Conservation (phyloP, 140 eudicot species). For the Flaveria floridana region DNA sequence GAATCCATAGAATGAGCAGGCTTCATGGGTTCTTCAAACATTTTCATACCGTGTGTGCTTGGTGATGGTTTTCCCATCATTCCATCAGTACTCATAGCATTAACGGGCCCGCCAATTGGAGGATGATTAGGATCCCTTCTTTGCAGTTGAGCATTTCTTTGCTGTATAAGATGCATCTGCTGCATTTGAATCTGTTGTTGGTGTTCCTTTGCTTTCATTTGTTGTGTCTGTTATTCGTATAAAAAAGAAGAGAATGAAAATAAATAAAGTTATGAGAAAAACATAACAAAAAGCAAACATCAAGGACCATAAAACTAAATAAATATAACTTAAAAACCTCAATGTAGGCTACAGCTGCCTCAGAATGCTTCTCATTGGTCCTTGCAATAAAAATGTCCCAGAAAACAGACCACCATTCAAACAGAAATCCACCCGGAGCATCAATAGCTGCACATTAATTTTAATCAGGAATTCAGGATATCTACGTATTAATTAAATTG, state of each 20-base stretch:
- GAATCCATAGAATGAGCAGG: conserved; percentile 78
- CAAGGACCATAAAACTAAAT: neutral
- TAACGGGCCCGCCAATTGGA: conserved; percentile 63
- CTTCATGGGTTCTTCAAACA: conserved; percentile 81
- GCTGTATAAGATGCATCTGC: conserved; percentile 91
- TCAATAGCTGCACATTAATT: conserved; percentile 71
- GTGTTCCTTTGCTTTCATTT: conserved; percentile 89
- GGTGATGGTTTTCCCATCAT: conserved; percentile 82
- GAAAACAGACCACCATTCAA: conserved; percentile 99
- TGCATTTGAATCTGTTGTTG: conserved; percentile 97
- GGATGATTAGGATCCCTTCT: conserved; percentile 92
- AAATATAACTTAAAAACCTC: conserved; percentile 51
- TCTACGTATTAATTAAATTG: neutral
- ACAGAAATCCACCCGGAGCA: conserved; percentile 99
- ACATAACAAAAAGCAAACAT: conserved; percentile 10
- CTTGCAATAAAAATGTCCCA: conserved; percentile 99
- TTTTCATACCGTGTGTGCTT: conserved; percentile 73
- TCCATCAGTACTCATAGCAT: conserved; percentile 66
- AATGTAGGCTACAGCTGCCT: conserved; percentile 93
- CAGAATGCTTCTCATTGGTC: conserved; percentile 98
- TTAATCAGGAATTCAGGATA: neutral
- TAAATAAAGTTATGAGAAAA: neutral
- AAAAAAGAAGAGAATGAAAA: conserved; percentile 14
- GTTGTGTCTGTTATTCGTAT: conserved; percentile 62
- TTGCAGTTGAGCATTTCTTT: conserved; percentile 87